Conservation (phyloP, 1,284 basidiomycete genomes). For the Microbotryomycetes sp. region DNA sequence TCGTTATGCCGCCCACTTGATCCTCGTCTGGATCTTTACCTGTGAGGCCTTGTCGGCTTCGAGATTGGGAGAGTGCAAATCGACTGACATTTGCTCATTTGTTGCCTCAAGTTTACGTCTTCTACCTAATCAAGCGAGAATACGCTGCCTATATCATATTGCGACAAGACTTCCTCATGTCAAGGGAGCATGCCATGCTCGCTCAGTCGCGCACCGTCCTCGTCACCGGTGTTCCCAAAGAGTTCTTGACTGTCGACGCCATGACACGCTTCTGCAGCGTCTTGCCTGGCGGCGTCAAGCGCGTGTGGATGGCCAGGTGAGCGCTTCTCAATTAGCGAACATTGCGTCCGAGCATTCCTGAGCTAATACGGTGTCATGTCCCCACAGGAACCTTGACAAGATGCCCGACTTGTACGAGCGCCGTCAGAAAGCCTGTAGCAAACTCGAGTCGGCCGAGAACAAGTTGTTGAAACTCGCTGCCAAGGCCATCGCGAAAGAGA, state of each 20-base stretch:
- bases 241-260: conserved; percentile 58
- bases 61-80: too few species aligned
- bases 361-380: conserved; percentile 12
- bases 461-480: conserved; percentile 64
- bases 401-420: conserved; percentile 76
- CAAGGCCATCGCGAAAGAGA: conserved; percentile 48
- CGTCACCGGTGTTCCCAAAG: conserved; percentile 78
- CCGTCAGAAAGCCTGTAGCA: conserved; percentile 62
- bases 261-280: conserved; percentile 60
- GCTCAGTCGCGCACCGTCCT: conserved; percentile 83
- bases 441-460: conserved; percentile 80
- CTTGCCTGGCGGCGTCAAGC: conserved; percentile 75
- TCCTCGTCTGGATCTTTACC: conserved; percentile 67
- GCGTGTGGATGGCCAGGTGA: conserved; percentile 80
- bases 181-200: conserved; percentile 60
- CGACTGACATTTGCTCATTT: too few species aligned
- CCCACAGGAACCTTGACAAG: conserved; percentile 62
- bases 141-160: conserved; percentile 71
- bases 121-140: conserved; percentile 72
- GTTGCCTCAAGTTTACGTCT: conserved; percentile 66
- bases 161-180: conserved; percentile 78
- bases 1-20: conserved; percentile 68
- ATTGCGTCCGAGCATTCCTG: neutral
- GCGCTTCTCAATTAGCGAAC: conserved; percentile 33
- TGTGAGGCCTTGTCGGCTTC: conserved; percentile 50